Evolutionary conservation across 345 rosid genomes (phyloP), one percentile per base, ranked within the genome.

Genomic region (Tarenaya hassleriana): DNA sequence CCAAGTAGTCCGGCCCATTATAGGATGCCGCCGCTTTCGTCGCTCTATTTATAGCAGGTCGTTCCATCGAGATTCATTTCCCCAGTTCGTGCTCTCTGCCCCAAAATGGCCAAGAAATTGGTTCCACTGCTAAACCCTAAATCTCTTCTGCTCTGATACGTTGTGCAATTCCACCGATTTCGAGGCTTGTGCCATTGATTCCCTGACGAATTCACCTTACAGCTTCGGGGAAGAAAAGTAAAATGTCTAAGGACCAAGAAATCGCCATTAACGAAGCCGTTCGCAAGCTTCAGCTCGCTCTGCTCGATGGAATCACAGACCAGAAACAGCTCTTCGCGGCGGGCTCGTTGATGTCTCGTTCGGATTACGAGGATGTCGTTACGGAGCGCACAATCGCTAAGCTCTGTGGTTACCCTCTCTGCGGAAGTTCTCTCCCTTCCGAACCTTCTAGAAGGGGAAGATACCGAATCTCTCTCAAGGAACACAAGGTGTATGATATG

Each of bases 361-460:
- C 50, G 35, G 96, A 87, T 62, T 87, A 87, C 66, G 71, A 75
- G 32, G 95, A 87, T 49, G 83, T 87, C 2, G 90, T 80, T 41
- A 61, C 63, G 8, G 98, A 91, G 64, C 73, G 98, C 21, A 63
- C 86, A 1, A 74, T 84, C 43, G 59, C 70, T 16, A 51, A 70
- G 60, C 53, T 73, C 18, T 91, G 95, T 55, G 95, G 98, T 40
- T 91, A 80, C 58, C 96, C 89, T 5, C 77, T 79, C 13, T 84
- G 92, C 66, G 13, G 47, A 20, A 69, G 55, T 18, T 41, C 69
- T 4, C 60, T 80, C 16, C 79, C 82, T n/a, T 53, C 73, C 7
- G 82, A 79, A 11, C 79, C 64, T 1, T 58, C 75, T 17, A 56
- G 70, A 14, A 76, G 78, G 58, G 94, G 90, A 14, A 74, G 77